These are phyloP conservation scores for Nitzschia inconspicua DNA, from an alignment of 108 stramenopile species.

Conservation along the genomic window DNA sequence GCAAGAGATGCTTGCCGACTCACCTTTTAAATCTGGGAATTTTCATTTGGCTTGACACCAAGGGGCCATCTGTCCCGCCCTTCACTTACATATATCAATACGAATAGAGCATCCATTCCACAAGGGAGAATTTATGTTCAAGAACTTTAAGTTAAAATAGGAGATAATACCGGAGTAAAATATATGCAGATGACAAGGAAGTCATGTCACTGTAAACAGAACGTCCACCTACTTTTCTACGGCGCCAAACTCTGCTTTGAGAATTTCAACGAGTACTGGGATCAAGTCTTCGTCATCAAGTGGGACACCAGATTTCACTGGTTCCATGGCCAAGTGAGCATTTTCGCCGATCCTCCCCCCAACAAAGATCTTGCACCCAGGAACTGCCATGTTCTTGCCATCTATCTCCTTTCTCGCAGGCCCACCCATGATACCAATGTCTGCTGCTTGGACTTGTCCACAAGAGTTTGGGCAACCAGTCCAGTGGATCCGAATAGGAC, in stretches of 20 bases:
- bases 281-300: slow-evolving; percentile 71
- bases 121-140: too few species aligned
- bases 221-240: slow-evolving; percentile 67
- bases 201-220: too few species aligned
- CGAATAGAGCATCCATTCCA: too few species aligned
- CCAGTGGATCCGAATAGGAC: slow-evolving; percentile 92
- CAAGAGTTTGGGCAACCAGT: slow-evolving; percentile 95
- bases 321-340: slow-evolving; percentile 78
- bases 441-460: slow-evolving; percentile 93
- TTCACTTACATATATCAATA: too few species aligned
- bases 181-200: too few species aligned
- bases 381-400: slow-evolving; percentile 87
- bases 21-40: too few species aligned
- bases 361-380: slow-evolving; percentile 93
- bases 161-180: too few species aligned
- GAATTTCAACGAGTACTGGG: slow-evolving; percentile 69
- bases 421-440: slow-evolving; percentile 95
- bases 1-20: too few species aligned
- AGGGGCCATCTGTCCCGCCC: too few species aligned
- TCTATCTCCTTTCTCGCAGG: slow-evolving; percentile 75
- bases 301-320: slow-evolving; percentile 59
- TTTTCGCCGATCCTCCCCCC: slow-evolving; percentile 88
- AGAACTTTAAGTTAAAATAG: too few species aligned
- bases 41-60: too few species aligned
- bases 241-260: slow-evolving; percentile 77